Evolutionary conservation across 352 stramenopile species (phyloP).

Genomic region (Phytophthora pisi): DNA sequence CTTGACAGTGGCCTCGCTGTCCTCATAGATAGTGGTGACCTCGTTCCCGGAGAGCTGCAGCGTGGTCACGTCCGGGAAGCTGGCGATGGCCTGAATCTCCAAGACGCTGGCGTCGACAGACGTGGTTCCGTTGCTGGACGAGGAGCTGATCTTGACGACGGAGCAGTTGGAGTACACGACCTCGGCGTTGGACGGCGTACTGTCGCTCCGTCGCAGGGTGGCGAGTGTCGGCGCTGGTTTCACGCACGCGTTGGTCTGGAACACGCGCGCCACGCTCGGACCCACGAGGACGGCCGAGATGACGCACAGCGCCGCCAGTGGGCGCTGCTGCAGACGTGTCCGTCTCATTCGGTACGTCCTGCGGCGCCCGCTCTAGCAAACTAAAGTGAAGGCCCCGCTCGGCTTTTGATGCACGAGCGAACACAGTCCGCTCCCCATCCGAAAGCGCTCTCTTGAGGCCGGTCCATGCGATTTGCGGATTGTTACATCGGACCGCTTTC

Average conservation of each 20-base stretch:
- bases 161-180: constrained; percentile 43
- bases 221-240: constrained; percentile 32
- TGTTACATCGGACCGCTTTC: constrained; percentile 28
- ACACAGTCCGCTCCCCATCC: constrained; percentile 31
- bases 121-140: constrained; percentile 33
- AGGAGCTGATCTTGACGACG: constrained; percentile 32
- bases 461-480: constrained; percentile 22
- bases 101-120: constrained; percentile 35
- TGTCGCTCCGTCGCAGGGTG: constrained; percentile 25
- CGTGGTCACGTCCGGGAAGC: constrained; percentile 36
- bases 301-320: constrained; percentile 16
- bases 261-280: constrained; percentile 4
- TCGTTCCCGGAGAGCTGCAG: constrained; percentile 34
- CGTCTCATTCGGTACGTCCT: constrained; percentile 28
- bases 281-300: constrained; percentile 5
- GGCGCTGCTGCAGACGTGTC: constrained; percentile 14
- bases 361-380: constrained; percentile 4
- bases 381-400: constrained; percentile 20
- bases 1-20: constrained; percentile 30
- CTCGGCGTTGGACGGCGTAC: constrained; percentile 23
- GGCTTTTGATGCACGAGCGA: constrained; percentile 24
- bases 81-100: constrained; percentile 32
- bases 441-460: constrained; percentile 15
- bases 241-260: constrained; percentile 23
- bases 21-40: constrained; percentile 39